Evolutionary conservation across 139 green algal genomes (phyloP).

Genomic region (Ulvella scutata): DNA sequence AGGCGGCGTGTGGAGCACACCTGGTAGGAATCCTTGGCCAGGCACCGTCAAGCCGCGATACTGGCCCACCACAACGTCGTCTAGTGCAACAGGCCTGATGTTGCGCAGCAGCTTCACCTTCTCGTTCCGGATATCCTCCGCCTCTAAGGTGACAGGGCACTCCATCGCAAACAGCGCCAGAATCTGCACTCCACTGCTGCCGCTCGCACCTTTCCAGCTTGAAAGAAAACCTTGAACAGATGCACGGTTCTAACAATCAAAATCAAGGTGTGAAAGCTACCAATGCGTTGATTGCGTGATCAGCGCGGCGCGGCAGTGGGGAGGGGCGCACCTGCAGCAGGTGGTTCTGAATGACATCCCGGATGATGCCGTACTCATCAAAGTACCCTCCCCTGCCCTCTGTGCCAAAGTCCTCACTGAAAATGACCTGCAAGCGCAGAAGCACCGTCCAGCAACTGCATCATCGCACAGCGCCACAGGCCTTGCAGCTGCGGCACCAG

Average conservation of each 20-base stretch:
- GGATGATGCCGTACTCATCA: constrained; percentile 97
- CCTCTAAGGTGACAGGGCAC: constrained; percentile 71
- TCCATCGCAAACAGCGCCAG: constrained; percentile 97
- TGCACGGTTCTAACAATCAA: not conserved
- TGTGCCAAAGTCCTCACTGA: constrained; percentile 96
- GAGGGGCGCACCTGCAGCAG: constrained; percentile 47
- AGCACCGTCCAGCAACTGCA: not conserved
- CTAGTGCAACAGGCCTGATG: constrained; percentile 62
- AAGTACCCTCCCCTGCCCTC: constrained; percentile 97
- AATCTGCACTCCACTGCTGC: constrained; percentile 65
- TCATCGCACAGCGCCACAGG: not conserved
- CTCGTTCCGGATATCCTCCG: constrained; percentile 96
- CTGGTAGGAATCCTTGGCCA: constrained; percentile 4
- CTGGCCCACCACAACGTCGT: constrained; percentile 95
- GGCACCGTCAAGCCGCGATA: constrained; percentile 40
- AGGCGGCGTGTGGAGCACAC: not conserved
- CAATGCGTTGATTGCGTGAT: not conserved
- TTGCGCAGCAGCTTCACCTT: constrained; percentile 95
- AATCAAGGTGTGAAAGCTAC: not conserved
- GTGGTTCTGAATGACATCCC: constrained; percentile 99
- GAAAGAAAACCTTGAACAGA: not conserved
- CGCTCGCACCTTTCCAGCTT: not conserved
- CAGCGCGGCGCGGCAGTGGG: not conserved
- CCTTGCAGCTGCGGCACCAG: too few species aligned
- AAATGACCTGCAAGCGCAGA: constrained; percentile 73